A percentile compares a stretch with the other conserved stretches of the same genome.
These are phyloP conservation scores for Euphorbia peplus DNA, from an alignment of 345 rosid species.

Conservation along the genomic window DNA sequence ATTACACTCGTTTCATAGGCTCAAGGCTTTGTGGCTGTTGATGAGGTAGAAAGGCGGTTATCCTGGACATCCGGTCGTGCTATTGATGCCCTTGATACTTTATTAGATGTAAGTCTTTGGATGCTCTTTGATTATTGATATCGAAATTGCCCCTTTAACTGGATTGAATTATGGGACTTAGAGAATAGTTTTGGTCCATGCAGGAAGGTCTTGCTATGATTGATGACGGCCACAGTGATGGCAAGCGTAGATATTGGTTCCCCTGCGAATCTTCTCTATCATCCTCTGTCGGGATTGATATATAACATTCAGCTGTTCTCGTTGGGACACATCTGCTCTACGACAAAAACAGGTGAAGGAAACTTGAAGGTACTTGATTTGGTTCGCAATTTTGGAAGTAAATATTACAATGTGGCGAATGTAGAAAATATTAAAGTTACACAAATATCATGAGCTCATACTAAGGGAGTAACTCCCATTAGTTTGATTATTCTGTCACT, in stretches of 20 bases:
- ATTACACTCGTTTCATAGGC: conserved; percentile 36
- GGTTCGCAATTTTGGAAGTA: not conserved
- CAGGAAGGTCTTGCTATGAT: conserved; percentile 91
- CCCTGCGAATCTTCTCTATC: conserved; percentile 76
- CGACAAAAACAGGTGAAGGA: not conserved
- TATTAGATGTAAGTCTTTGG: conserved; percentile 55
- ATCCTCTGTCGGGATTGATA: conserved; percentile 41
- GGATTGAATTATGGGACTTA: conserved; percentile 13
- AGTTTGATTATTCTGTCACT: not conserved
- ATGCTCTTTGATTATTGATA: not conserved
- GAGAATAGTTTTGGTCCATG: conserved; percentile 23
- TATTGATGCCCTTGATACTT: conserved; percentile 66
- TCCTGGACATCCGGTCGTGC: conserved; percentile 90
- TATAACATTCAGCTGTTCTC: conserved; percentile 10
- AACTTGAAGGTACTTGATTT: not conserved
- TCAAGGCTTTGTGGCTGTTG: conserved; percentile 85
- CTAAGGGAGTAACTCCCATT: not conserved
- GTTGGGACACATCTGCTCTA: not conserved
- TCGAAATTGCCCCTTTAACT: conserved; percentile 1
- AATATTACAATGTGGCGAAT: not conserved
- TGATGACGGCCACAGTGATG: conserved; percentile 69
- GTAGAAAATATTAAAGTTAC: not conserved
- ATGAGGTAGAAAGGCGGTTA: conserved; percentile 66
- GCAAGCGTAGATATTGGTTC: conserved; percentile 74
- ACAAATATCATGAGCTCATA: not conserved